Evolutionary conservation across 495 filamentous ascomycete species (phyloP).

Genomic region (Annulohypoxylon moriforme): DNA sequence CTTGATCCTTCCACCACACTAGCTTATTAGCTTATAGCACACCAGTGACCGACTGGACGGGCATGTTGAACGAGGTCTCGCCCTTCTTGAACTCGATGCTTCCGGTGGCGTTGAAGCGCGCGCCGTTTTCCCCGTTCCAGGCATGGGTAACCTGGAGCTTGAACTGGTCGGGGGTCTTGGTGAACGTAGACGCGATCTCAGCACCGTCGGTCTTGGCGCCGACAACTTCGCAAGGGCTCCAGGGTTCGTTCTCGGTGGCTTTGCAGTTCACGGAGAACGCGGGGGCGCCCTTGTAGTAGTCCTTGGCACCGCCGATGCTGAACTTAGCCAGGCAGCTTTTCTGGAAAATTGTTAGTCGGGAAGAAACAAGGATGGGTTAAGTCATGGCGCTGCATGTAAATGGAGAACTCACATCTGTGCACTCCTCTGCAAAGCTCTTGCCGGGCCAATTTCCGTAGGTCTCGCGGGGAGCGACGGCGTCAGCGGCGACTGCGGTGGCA

Average conservation of each 20-base stretch:
- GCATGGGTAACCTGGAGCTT: constrained; percentile 24
- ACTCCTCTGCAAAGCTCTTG: constrained; percentile 7
- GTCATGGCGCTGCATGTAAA: too few relatives aligned
- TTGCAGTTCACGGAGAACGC: constrained; percentile 23
- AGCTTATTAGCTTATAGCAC: constrained; percentile 4
- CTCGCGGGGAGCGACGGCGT: constrained; percentile 9
- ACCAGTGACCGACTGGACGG: constrained; percentile 25
- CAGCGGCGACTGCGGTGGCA: constrained; percentile 15
- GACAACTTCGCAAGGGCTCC: constrained; percentile 7
- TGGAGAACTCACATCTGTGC: constrained; percentile 19
- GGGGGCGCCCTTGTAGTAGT: constrained; percentile 24
- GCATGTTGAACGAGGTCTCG: constrained; percentile 14
- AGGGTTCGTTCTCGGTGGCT: constrained; percentile 15
- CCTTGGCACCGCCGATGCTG: constrained; percentile 27
- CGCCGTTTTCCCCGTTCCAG: constrained; percentile 9
- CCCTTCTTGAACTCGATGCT: constrained; percentile 3
- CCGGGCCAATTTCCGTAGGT: constrained; percentile 22
- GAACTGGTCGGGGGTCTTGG: background rate
- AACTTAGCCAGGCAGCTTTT: constrained; percentile 19
- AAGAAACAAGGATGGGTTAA: too few relatives aligned
- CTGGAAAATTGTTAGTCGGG: constrained; percentile 15
- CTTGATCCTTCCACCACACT: background rate
- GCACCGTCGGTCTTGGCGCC: background rate
- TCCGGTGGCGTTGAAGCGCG: constrained; percentile 27
- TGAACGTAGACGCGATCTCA: constrained; percentile 13